Base-by-base conservation (phyloP, 2,329 filamentous ascomycete genomes). In the Blastomyces silverae region DNA sequence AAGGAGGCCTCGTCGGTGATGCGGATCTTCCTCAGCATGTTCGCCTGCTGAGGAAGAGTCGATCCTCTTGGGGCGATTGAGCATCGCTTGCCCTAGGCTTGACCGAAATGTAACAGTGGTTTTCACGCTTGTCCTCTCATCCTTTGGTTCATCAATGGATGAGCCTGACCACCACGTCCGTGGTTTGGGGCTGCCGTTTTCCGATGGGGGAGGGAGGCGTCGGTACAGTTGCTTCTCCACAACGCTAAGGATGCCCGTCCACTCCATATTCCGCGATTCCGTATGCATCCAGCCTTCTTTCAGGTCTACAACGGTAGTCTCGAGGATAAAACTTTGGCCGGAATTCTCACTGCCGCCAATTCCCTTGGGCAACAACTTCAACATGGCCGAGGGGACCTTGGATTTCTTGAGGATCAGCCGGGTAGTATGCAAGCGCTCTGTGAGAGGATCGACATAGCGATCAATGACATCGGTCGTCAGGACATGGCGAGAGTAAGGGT, bases 271-370 rank as follows among this genome's bases (percentile, higher is more conserved):
- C 65, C 81, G 79, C 17, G 82, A 85, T 70, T 88, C 85, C 0
- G 85, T 87, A 72, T 84, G 79, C 86, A 88, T 88, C 83, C 84
- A 86, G 64, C 86, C 86, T 69, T 87, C 82, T 65, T 80, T 82
- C 62, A 84, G 78, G 71, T 88, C 85, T 20, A 88, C 83, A 10
- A 85, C 78, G 64, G 83, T 86, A 66, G 80, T 85, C 72, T 88
- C 86, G 3, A 88, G 79, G 65, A 88, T 87, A 71, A 84, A 87
- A 68, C 80, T 83, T 73, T 88, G 84, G 44, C 83, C 84, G 61
- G 83, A 81, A 71, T 81, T 82, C 62, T 82, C 85, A 22, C 78
- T 81, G 64, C 85, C 85, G 17, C 86, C 78, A 61, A 87, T 79
- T 55, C 83, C 83, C 66, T 83, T 82, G 2, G 85, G 85, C 2